Conservation (phyloP, 106 monocot genomes). For the Narthecium ossifragum region DNA sequence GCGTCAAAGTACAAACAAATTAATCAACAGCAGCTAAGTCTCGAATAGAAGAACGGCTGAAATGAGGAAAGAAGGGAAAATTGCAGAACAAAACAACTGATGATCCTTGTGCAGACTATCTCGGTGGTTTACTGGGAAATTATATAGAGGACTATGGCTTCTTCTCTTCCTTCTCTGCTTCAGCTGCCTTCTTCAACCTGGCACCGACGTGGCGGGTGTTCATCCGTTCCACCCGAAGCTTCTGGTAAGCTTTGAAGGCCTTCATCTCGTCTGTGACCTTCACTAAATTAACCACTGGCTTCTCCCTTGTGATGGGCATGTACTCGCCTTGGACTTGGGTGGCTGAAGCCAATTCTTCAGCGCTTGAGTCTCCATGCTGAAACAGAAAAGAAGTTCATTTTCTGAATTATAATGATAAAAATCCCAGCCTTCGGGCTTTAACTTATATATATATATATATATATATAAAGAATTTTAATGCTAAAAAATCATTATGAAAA, state of each 20-base stretch:
- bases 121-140: background rate
- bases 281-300: slow-evolving; percentile 25
- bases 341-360: slow-evolving; percentile 24
- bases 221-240: slow-evolving; percentile 51
- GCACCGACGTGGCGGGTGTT: slow-evolving; percentile 52
- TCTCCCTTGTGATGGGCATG: slow-evolving; percentile 23
- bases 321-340: slow-evolving; percentile 30
- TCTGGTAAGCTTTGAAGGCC: slow-evolving; percentile 46
- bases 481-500: background rate
- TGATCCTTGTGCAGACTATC: background rate
- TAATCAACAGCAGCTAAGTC: too few species aligned
- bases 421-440: too few species aligned
- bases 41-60: background rate
- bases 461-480: too few species aligned
- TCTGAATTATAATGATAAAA: too few species aligned
- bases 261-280: slow-evolving; percentile 68
- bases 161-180: slow-evolving; percentile 72
- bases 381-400: too few species aligned
- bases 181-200: slow-evolving; percentile 65
- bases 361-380: slow-evolving; percentile 36
- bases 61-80: background rate
- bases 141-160: slow-evolving; percentile 22
- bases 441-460: too few species aligned
- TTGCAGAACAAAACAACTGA: too few species aligned
- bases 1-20: too few species aligned